Base-by-base conservation (phyloP, 1,139 yeast genomes). In the Kazachstania sp. region DNA sequence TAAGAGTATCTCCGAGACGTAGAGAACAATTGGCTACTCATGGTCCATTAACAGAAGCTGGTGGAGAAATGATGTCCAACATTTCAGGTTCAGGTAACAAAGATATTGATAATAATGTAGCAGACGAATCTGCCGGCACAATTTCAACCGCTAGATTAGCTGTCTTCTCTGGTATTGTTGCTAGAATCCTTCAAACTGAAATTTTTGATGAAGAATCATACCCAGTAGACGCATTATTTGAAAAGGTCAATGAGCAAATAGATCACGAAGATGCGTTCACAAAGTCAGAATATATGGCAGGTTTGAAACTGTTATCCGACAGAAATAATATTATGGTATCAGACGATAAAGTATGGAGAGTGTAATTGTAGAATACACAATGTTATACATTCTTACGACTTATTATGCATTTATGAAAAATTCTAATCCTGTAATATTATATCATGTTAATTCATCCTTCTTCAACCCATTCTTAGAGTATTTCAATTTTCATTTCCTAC, bases 271-370 rank as follows among this genome's bases (percentile, higher is more conserved):
- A 83, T 43, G 66, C 69, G 42, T 84, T 79, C 60, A 66, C 71
- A 13, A 60, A 61, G 4, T 67, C 61, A 5, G 94, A 84, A 63
- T 73, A 77, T 48, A 60, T 65, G 29, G 74, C 76, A 18, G 88
- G 82, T 19, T 65, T 83, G 45, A 64, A 64, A 30, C 67, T 66
- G 46, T 70, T 84, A 76, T 74, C 72, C 43, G 71, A 67, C 4
- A 79, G 78, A 54, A 80, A 79, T 56, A 74, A 79, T 58, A 61
- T 83, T 46, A 77, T 79, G 78, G 60, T 74, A 29, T 74, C 79
- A 35, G 87, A 81, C 44, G 84, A 77, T 31, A 77, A 77, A 61
- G 73, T 83, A 39, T 81, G 79, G 77, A 74, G 75, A 64, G 76
- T 80, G 18, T 54, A 30, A 45, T 15, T 13, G 9, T 20, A 11